Conservation (phyloP, 2,329 filamentous ascomycete genomes). For the Colletotrichum echinochloae region DNA sequence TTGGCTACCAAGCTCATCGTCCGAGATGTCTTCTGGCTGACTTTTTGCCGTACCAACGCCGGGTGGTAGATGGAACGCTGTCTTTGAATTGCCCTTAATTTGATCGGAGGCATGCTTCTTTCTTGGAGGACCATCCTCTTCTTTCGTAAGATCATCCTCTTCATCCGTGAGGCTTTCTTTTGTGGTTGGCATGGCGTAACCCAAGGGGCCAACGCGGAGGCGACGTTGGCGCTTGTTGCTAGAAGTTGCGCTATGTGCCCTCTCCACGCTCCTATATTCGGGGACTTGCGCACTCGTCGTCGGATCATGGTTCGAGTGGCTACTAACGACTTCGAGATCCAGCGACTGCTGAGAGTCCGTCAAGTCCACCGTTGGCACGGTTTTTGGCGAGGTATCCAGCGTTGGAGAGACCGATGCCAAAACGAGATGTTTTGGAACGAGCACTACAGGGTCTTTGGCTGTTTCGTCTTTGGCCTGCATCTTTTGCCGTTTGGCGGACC, state of each 20-base stretch:
- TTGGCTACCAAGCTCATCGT: slow-evolving; percentile 16
- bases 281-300: not conserved
- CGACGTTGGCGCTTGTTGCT: not conserved
- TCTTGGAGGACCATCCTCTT: not conserved
- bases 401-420: not conserved
- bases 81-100: not conserved
- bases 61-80: not conserved
- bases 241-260: not conserved
- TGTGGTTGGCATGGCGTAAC: not conserved
- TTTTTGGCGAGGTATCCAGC: not conserved
- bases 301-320: slow-evolving; percentile 10
- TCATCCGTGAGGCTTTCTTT: not conserved
- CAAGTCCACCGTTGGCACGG: slow-evolving; percentile 17
- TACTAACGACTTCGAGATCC: slow-evolving; percentile 29
- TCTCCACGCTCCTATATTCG: slow-evolving; percentile 17
- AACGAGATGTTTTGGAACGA: not conserved
- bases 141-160: slow-evolving; percentile 5
- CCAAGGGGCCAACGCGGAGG: not conserved
- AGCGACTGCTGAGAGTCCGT: slow-evolving; percentile 19
- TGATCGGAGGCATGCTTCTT: slow-evolving; percentile 1
- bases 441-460: not conserved
- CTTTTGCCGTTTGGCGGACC: slow-evolving; percentile 33
- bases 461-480: not conserved
- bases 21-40: not conserved
- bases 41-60: not conserved